Evolutionary conservation across 2,329 filamentous ascomycete genomes (phyloP).

Genomic region (Bipolaris oryzae): DNA sequence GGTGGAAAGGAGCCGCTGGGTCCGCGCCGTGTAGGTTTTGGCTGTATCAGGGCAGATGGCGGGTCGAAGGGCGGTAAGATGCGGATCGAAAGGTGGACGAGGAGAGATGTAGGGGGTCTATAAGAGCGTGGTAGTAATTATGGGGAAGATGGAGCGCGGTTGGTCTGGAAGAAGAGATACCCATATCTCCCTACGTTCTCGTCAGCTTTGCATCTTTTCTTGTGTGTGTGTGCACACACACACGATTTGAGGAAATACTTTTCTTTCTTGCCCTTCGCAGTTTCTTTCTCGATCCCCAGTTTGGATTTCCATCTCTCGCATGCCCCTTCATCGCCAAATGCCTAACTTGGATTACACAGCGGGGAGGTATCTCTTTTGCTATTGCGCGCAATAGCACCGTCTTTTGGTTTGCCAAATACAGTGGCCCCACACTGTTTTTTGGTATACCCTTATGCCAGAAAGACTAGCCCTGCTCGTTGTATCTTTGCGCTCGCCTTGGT

Average conservation of each 20-base stretch:
- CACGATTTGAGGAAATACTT: not conserved
- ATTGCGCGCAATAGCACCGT: too few relatives aligned
- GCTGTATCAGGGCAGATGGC: conserved; percentile 11
- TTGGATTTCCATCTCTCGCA: not conserved
- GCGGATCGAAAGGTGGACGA: not conserved
- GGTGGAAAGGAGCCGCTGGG: conserved; percentile 8
- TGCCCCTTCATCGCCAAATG: too few relatives aligned
- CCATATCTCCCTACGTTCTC: not conserved
- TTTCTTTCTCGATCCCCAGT: not conserved
- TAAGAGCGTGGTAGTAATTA: not conserved
- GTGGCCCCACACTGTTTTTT: not conserved
- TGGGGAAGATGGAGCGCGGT: not conserved
- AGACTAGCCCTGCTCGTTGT: not conserved
- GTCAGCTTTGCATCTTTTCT: not conserved
- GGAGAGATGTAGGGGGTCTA: not conserved
- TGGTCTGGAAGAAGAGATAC: not conserved
- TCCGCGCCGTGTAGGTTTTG: conserved; percentile 26
- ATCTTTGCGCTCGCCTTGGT: not conserved
- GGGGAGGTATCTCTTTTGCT: too few relatives aligned
- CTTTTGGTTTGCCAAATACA: not conserved
- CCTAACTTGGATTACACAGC: too few relatives aligned
- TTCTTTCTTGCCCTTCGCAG: not conserved
- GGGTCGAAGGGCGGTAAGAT: conserved; percentile 9
- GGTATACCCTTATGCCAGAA: not conserved
- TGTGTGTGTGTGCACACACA: not conserved